Percentiles rank a stretch among this genome's conserved stretches.
phyloP scores from a whole-genome alignment of 768 basidiomycete genomes.

The Mycena polygramma region DNA sequence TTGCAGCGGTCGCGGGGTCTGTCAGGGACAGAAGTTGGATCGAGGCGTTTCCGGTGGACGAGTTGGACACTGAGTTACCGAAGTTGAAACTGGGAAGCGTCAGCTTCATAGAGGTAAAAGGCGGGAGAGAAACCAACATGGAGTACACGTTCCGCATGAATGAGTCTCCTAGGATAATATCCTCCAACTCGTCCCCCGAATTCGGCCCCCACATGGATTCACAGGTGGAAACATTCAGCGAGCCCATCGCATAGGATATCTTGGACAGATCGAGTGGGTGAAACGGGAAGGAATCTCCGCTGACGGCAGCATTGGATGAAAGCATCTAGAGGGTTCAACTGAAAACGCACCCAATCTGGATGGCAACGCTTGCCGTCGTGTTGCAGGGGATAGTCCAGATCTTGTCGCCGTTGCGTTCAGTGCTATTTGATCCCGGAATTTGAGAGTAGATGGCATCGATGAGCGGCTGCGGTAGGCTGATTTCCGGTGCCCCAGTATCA shows the following conservation, averaged over 20 bases:
- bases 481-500: neutral
- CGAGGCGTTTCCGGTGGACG: constrained; percentile 5
- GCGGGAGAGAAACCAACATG: no score
- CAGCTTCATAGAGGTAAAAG: neutral
- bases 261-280: constrained; percentile 11
- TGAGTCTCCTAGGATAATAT: constrained; percentile 7
- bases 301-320: neutral
- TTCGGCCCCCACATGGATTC: neutral
- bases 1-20: neutral
- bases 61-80: neutral
- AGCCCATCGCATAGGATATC: neutral
- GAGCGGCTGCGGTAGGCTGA: neutral
- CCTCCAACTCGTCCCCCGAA: neutral
- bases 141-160: constrained; percentile 24
- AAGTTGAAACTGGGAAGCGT: constrained; percentile 8
- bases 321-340: no score
- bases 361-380: no score
- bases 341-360: no score
- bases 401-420: no score
- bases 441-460: neutral
- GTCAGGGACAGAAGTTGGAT: constrained; percentile 1
- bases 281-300: neutral
- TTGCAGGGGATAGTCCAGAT: no score
- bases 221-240: neutral
- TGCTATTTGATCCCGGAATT: neutral